A percentile compares a stretch with the other conserved stretches of the same genome.
Evolutionary conservation across 2,329 filamentous ascomycete species (phyloP).

Genomic region (Aotearoamyces nothofagi): DNA sequence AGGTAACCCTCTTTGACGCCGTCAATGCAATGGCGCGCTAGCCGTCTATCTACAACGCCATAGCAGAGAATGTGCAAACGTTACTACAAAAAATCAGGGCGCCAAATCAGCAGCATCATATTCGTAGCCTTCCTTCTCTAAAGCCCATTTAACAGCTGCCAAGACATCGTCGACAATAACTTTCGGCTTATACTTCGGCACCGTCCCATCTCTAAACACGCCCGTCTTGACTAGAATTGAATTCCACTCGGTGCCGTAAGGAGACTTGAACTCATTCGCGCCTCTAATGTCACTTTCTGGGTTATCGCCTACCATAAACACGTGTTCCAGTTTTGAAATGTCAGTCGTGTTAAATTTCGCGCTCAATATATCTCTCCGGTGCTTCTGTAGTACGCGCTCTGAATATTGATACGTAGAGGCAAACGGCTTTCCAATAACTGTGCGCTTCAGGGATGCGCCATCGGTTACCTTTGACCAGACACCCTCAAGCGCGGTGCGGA

Average conservation of each 20-base stretch:
- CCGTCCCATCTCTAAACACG: slow-evolving; percentile 45
- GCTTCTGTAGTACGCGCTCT: slow-evolving; percentile 52
- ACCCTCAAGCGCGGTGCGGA: slow-evolving; percentile 67
- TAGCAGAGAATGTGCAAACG: no score
- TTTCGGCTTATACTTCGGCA: slow-evolving; percentile 44
- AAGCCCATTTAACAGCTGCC: slow-evolving; percentile 62
- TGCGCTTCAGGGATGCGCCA: slow-evolving; percentile 41
- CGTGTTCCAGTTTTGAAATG: slow-evolving; percentile 41
- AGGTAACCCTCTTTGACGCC: no score
- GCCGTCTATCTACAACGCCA: no score
- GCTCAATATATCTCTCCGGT: slow-evolving; percentile 26
- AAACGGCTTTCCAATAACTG: slow-evolving; percentile 72
- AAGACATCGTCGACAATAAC: slow-evolving; percentile 60
- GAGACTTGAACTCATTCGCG: slow-evolving; percentile 60
- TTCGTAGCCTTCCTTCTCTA: slow-evolving; percentile 37
- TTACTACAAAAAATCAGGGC: no score
- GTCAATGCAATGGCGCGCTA: no score
- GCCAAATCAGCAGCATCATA: no score
- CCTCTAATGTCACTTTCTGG: slow-evolving; percentile 82
- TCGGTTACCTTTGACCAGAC: slow-evolving; percentile 62
- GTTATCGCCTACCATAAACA: slow-evolving; percentile 93
- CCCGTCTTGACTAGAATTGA: slow-evolving; percentile 69
- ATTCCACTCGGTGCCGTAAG: slow-evolving; percentile 56
- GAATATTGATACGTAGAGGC: slow-evolving; percentile 69
- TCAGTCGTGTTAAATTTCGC: slow-evolving; percentile 11